Base-by-base conservation (phyloP, 2,329 filamentous ascomycete species). In the Aspergillus aculeatinus region DNA sequence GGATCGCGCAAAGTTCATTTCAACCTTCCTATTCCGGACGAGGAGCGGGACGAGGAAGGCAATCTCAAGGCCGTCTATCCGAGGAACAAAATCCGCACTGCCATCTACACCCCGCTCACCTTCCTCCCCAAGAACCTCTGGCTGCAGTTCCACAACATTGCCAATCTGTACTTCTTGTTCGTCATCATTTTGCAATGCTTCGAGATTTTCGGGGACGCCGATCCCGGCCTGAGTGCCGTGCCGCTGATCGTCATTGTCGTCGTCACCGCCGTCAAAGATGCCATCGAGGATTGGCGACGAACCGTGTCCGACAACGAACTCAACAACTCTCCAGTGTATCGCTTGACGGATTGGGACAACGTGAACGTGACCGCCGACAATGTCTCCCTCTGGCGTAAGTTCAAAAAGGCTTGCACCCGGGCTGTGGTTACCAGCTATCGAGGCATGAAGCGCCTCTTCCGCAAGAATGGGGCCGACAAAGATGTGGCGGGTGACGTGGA, bases 141-240 rank as follows among this genome's bases (percentile, higher is more conserved):
- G 53, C 48, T 55, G 42, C 53, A 55, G 9, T 55, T 55, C 42
- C 53, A 55, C 53, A 55, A 55, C 16, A 55, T 55, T 5, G 53
- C 53, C 6, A 55, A 55, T 9, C 53, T 55, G 10, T 55, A 55
- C n/a, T 55, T 55, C 42, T 48, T 55, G 39, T 55, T 55, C 42
- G 53, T 55, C 44, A 47, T 55, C 14, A 55, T 55, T n/a, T 21
- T 55, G 53, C 53, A 55, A 44, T 55, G 53, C 9, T 55, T 55
- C 19, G 47, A 44, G 16, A 55, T 55, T 25, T 55, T 55, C 5
- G 53, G 53, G 23, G 53, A 55, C 21, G 53, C 53, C 29, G 42
- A 47, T 44, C 53, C 53, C 19, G 53, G 53, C 6, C 44, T 55
- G 44, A 47, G 53, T 48, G 53, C 53, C 19, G 53, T 55, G 6